Evolutionary conservation across 23 red algal genomes (phyloP).

Genomic region (Gracilaria vermiculophylla): DNA sequence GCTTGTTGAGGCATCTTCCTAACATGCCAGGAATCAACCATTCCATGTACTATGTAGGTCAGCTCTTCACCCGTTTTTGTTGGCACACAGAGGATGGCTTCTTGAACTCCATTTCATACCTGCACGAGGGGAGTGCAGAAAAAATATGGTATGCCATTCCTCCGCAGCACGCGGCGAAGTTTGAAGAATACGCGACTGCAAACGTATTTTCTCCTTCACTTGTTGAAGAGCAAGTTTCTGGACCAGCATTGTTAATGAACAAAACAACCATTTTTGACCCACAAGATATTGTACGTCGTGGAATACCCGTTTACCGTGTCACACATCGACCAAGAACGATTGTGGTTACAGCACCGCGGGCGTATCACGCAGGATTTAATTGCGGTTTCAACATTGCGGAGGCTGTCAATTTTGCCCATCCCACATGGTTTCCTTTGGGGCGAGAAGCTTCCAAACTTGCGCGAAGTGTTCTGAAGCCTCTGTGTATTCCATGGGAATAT

Average conservation of each 20-base stretch:
- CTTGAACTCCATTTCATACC: slow-evolving; percentile 82
- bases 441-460: slow-evolving; percentile 28
- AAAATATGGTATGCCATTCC: slow-evolving; percentile 90
- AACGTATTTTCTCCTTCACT: slow-evolving; percentile 29
- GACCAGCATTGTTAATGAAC: slow-evolving; percentile 52
- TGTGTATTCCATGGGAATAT: slow-evolving; percentile 56
- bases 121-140: slow-evolving; percentile 63
- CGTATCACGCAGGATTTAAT: slow-evolving; percentile 95
- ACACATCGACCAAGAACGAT: slow-evolving; percentile 78
- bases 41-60: slow-evolving; percentile 88
- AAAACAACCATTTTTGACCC: slow-evolving; percentile 84
- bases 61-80: slow-evolving; percentile 83
- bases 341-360: slow-evolving; percentile 77
- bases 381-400: slow-evolving; percentile 87
- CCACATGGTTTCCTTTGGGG: slow-evolving; percentile 75
- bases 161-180: slow-evolving; percentile 1
- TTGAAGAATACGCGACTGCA: slow-evolving; percentile 58
- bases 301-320: slow-evolving; percentile 67
- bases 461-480: background rate
- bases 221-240: slow-evolving; percentile 19
- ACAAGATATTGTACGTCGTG: slow-evolving; percentile 1
- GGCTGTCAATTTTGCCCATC: slow-evolving; percentile 89
- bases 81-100: slow-evolving; percentile 95
- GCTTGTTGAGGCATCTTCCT: slow-evolving; percentile 50
- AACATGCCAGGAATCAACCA: slow-evolving; percentile 78